Evolutionary conservation across 176 grass and related monocot species (phyloP).

Genomic region (Secale cereale): DNA sequence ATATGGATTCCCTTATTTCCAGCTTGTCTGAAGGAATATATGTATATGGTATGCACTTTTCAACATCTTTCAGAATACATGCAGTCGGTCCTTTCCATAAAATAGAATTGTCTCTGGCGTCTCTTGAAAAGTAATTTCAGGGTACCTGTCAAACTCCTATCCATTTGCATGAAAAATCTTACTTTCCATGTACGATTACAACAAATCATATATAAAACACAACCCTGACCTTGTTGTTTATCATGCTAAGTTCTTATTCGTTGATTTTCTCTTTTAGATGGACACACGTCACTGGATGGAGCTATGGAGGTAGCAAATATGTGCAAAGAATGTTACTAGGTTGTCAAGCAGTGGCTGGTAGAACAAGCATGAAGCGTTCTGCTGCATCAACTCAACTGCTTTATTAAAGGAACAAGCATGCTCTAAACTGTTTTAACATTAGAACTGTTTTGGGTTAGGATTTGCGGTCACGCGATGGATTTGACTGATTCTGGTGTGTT

Average conservation of each 20-base stretch:
- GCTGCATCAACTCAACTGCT: slow-evolving; percentile 87
- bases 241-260: slow-evolving; percentile 26
- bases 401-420: slow-evolving; percentile 52
- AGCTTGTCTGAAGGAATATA: too few relatives aligned
- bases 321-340: slow-evolving; percentile 84
- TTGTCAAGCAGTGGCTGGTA: slow-evolving; percentile 92
- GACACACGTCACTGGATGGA: slow-evolving; percentile 69
- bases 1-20: too few relatives aligned
- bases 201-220: background rate
- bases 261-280: slow-evolving; percentile 52
- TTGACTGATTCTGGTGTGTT: background rate
- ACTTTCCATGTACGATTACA: slow-evolving; percentile 45
- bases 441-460: background rate
- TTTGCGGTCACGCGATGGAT: background rate
- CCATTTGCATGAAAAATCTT: slow-evolving; percentile 35
- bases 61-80: too few relatives aligned
- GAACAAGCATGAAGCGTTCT: slow-evolving; percentile 91
- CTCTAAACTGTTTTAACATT: too few relatives aligned
- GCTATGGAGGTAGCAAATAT: slow-evolving; percentile 68
- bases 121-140: too few relatives aligned
- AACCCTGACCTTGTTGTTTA: slow-evolving; percentile 14
- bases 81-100: too few relatives aligned
- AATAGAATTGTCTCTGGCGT: too few relatives aligned
- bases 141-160: slow-evolving; percentile 45
- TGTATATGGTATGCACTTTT: too few relatives aligned